phyloP scores from a whole-genome alignment of 1,139 yeast species.

The Kodamaea suecica region DNA sequence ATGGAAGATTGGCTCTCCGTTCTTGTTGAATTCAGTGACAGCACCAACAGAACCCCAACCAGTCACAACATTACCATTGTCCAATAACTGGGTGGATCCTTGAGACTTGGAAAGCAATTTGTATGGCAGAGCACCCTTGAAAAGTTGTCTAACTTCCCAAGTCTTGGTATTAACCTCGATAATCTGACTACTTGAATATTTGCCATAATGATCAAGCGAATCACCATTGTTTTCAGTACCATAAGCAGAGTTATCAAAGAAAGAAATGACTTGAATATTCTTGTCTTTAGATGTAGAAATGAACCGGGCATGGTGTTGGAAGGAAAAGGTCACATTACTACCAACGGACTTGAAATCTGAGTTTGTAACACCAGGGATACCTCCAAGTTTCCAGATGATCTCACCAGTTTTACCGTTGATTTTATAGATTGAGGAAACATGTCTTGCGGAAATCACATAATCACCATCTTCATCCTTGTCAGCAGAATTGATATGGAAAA shows the following conservation, averaged over 20 bases:
- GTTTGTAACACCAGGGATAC: constrained; percentile 23
- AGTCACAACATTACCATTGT: constrained; percentile 35
- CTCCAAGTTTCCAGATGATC: constrained; percentile 34
- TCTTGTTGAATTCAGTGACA: constrained; percentile 29
- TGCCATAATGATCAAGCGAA: constrained; percentile 18
- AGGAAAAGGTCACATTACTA: constrained; percentile 27
- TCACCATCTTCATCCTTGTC: constrained; percentile 38
- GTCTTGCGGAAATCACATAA: constrained; percentile 35
- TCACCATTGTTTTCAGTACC: constrained; percentile 31
- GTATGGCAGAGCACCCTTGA: constrained; percentile 25
- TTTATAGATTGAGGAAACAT: constrained; percentile 34
- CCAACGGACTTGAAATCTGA: constrained; percentile 19
- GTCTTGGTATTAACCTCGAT: constrained; percentile 29
- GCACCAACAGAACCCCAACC: constrained; percentile 43
- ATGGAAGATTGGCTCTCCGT: constrained; percentile 30
- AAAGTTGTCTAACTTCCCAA: constrained; percentile 27
- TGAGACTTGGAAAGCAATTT: constrained; percentile 33
- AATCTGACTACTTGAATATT: constrained; percentile 31
- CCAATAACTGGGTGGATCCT: constrained; percentile 35
- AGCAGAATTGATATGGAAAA: constrained; percentile 40
- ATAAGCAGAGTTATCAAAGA: constrained; percentile 38
- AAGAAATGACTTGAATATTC: constrained; percentile 26
- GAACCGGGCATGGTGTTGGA: constrained; percentile 39
- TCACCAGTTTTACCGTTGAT: constrained; percentile 35
- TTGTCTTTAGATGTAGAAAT: constrained; percentile 23